Conservation (phyloP, 768 basidiomycete species). For the Hericium alpestre region DNA sequence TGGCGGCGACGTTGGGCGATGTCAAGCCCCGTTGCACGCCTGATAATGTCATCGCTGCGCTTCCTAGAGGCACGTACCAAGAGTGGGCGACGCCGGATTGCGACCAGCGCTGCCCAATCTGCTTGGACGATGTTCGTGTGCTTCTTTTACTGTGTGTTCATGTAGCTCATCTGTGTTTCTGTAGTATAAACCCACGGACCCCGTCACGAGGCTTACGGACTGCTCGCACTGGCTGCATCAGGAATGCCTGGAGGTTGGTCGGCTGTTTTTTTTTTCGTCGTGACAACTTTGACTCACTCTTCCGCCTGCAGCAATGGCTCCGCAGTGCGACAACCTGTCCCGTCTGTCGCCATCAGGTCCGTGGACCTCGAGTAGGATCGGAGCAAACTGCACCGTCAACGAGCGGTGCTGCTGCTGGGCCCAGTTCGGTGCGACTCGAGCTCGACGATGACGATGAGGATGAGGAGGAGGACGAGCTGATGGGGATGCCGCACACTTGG, state of each 20-base stretch:
- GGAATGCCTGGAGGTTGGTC: conserved; percentile 59
- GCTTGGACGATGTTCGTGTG: conserved; percentile 65
- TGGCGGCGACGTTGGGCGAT: conserved; percentile 57
- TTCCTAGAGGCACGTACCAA: conserved; percentile 53
- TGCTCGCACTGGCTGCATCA: conserved; percentile 79
- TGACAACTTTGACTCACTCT: conserved; percentile 1
- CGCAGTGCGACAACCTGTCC: conserved; percentile 68
- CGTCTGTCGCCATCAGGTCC: conserved; percentile 62
- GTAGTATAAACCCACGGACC: conserved; percentile 56
- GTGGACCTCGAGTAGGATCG: conserved; percentile 13
- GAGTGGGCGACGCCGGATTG: conserved; percentile 57
- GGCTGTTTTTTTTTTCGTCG: not conserved
- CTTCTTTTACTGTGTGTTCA: conserved; percentile 1
- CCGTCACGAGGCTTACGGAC: conserved; percentile 52
- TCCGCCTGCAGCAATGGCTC: conserved; percentile 63
- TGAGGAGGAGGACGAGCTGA: too few relatives aligned
- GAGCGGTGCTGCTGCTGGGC: too few relatives aligned
- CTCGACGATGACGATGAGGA: too few relatives aligned
- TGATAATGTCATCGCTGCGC: conserved; percentile 42
- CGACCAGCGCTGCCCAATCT: conserved; percentile 74
- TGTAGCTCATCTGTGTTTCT: conserved; percentile 7
- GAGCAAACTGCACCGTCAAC: not conserved
- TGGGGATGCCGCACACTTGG: too few relatives aligned
- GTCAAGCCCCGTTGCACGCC: conserved; percentile 56
- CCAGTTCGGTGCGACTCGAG: too few relatives aligned